Conservation (phyloP, 2,329 filamentous ascomycete genomes). For the Alternaria burnsii region DNA sequence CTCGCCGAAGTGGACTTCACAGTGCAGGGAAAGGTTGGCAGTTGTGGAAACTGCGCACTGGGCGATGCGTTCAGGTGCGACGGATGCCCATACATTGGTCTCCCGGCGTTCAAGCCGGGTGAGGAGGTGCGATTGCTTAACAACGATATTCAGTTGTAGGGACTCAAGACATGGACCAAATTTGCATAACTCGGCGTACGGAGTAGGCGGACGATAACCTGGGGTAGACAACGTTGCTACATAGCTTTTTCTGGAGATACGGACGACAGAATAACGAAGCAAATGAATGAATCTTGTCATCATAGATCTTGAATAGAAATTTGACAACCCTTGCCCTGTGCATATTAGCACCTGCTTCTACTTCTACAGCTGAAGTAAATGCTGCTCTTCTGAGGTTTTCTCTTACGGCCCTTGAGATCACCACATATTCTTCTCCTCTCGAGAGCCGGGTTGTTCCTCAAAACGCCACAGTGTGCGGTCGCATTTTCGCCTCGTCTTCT, state of each 20-base stretch:
- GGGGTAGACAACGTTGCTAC: conserved; percentile 8
- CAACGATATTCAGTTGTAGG: conserved; percentile 81
- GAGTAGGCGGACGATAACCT: neutral
- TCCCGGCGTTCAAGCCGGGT: conserved; percentile 95
- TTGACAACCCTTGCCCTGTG: conserved; percentile 24
- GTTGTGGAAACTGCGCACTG: conserved; percentile 91
- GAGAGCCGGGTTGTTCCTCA: neutral
- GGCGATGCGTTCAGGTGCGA: conserved; percentile 79
- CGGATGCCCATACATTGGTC: conserved; percentile 83
- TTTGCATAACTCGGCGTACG: conserved; percentile 6
- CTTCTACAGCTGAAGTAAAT: conserved; percentile 21
- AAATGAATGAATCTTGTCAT: neutral
- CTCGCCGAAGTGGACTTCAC: conserved; percentile 94
- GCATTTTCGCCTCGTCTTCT: conserved; percentile 11
- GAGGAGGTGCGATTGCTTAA: conserved; percentile 91
- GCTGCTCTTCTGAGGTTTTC: conserved; percentile 6
- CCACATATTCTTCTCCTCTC: conserved; percentile 17
- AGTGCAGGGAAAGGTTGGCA: conserved; percentile 94
- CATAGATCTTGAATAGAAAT: conserved; percentile 26
- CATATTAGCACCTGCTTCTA: conserved; percentile 21
- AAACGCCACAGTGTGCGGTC: neutral
- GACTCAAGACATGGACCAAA: neutral
- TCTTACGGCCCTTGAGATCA: neutral
- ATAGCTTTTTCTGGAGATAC: neutral
- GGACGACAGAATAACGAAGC: neutral